phyloP scores from a whole-genome alignment of 768 basidiomycete species.

The Boletus barrowsii region DNA sequence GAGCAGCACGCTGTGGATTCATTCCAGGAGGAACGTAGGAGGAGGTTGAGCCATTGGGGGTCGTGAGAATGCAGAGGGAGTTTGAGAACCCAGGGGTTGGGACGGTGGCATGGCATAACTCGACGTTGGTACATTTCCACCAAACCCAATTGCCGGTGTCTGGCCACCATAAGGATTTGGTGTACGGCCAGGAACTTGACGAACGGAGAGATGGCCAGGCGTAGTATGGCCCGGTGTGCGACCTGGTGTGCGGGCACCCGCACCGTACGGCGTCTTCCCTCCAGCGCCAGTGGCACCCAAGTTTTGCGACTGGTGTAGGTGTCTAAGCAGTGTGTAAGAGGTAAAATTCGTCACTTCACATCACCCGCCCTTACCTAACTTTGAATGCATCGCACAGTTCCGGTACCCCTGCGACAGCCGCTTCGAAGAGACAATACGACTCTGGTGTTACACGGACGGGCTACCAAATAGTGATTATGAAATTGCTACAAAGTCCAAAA shows the following conservation, averaged over 20 bases:
- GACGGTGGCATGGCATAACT: constrained; percentile 32
- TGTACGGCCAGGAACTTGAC: constrained; percentile 62
- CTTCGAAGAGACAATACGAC: constrained; percentile 88
- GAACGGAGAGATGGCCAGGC: constrained; percentile 77
- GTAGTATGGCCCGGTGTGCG: constrained; percentile 72
- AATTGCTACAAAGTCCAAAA: not conserved
- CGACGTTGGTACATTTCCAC: constrained; percentile 25
- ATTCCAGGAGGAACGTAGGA: constrained; percentile 53
- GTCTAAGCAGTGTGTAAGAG: constrained; percentile 39
- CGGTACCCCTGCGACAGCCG: constrained; percentile 84
- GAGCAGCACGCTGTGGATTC: constrained; percentile 64
- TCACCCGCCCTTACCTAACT: constrained; percentile 52
- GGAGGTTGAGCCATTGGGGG: constrained; percentile 41
- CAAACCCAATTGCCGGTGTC: constrained; percentile 33
- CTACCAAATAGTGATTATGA: constrained; percentile 36
- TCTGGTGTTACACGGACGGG: constrained; percentile 85
- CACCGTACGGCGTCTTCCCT: constrained; percentile 78
- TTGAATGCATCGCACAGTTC: constrained; percentile 98
- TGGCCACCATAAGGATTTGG: constrained; percentile 72
- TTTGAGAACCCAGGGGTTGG: constrained; percentile 42
- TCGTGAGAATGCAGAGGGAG: constrained; percentile 37
- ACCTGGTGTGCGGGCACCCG: constrained; percentile 73
- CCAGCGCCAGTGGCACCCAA: constrained; percentile 48
- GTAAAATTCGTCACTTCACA: not conserved
- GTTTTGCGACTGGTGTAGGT: constrained; percentile 77